Base-by-base conservation (phyloP, 192 early-diverging fungal species). In the Coemansia erecta region DNA sequence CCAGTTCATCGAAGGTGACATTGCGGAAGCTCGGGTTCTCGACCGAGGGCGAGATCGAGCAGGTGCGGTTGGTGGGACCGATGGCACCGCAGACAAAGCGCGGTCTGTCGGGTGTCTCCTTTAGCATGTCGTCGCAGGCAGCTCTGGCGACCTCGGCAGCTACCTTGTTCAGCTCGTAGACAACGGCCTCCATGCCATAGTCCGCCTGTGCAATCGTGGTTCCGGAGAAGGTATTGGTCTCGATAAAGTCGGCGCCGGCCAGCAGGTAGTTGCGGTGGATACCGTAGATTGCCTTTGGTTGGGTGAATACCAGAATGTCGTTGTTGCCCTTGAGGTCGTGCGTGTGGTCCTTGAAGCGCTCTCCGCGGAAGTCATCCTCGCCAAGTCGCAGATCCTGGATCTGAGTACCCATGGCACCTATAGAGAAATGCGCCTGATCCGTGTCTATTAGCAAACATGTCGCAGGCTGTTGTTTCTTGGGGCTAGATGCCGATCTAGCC, bases 311-410 rank as follows among this genome's bases (percentile, higher is more conserved):
- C 64, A 98, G 81, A 77, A 98, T 72, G 70, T 98, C 95, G 77
- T 98, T 98, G 84, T 98, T 98, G 39, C 95, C 95, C 70, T 90
- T 89, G 31, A 98, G 76, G 66, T 95, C 93, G 63, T 93, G 92
- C 11, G 76, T 62, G 70, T 91, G 90, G 66, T 86, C 70, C 74
- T 86, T 88, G 84, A 93, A 98, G 55, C 90, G 84, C 46, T 92
- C 85, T 31, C 84, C 85, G 65, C 95, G 80, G 62, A 98, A 95
- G 68, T 95, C 90, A 10, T 81, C 84, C 72, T 98, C 95, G 17
- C 83, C 77, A 13, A 98, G 84, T 19, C 82, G 80, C 51, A 91
- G 85, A 33, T 86, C 77, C 66, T 98, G 95, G 64, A 98, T 90
- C 87, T 91, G 84, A 40, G 90, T 91, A 45, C 93, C 93, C 94